These are phyloP conservation scores for Hypoxylon cercidicola DNA, from an alignment of 495 filamentous ascomycete species.

Conservation along the genomic window DNA sequence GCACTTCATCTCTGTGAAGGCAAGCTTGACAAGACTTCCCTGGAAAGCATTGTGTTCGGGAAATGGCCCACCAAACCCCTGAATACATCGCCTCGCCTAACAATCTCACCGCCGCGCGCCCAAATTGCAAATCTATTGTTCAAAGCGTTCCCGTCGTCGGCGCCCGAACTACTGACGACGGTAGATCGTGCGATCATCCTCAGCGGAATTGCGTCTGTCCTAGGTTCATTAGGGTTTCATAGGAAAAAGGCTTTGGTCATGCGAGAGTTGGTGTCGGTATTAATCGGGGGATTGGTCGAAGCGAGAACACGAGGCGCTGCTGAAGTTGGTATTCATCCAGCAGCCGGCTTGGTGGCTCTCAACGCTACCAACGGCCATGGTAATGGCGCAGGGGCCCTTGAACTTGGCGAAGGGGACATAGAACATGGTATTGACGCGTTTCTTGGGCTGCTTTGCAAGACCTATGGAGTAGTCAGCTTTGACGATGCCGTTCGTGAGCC, in stretches of 20 bases:
- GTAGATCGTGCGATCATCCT: slow-evolving; percentile 80
- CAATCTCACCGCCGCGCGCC: slow-evolving; percentile 64
- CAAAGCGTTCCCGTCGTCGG: slow-evolving; percentile 73
- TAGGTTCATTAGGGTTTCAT: slow-evolving; percentile 77
- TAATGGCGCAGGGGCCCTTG: slow-evolving; percentile 70
- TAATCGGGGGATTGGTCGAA: slow-evolving; percentile 88
- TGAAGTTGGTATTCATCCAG: slow-evolving; percentile 93
- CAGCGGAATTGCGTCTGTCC: slow-evolving; percentile 84
- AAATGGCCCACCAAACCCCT: slow-evolving; percentile 46
- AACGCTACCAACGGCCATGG: slow-evolving; percentile 55
- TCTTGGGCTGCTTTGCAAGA: slow-evolving; percentile 58
- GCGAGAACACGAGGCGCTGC: slow-evolving; percentile 92
- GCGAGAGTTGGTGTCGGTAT: slow-evolving; percentile 81
- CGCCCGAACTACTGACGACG: slow-evolving; percentile 69
- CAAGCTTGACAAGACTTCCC: slow-evolving; percentile 69
- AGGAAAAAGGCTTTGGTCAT: slow-evolving; percentile 90
- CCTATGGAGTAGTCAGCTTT: slow-evolving; percentile 61
- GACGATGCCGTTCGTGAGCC: slow-evolving; percentile 28
- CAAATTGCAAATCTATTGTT: slow-evolving; percentile 78
- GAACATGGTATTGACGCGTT: slow-evolving; percentile 73
- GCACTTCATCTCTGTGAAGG: slow-evolving; percentile 76
- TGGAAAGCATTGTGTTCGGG: slow-evolving; percentile 72
- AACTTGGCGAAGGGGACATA: slow-evolving; percentile 78
- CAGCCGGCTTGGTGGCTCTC: slow-evolving; percentile 79
- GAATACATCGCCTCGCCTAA: slow-evolving; percentile 56